phyloP scores from a whole-genome alignment of 2,329 filamentous ascomycete genomes.

The Cladophialophora psammophila region DNA sequence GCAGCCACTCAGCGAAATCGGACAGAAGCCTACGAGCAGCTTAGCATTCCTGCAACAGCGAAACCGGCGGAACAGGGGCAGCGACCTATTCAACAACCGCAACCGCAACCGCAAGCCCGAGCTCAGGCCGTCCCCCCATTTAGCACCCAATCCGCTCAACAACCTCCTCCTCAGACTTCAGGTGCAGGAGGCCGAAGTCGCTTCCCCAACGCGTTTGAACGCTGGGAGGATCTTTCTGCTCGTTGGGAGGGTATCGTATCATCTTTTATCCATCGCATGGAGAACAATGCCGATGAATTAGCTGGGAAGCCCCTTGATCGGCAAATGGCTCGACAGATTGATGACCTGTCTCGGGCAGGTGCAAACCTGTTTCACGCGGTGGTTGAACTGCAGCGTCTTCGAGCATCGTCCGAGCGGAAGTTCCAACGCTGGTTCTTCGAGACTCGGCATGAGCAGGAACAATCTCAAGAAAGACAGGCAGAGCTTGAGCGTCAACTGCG shows the following conservation, averaged over 20 bases:
- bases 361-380: slow-evolving; percentile 98
- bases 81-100: slow-evolving; percentile 34
- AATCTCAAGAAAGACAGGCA: slow-evolving; percentile 79
- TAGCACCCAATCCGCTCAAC: slow-evolving; percentile 46
- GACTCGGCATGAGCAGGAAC: slow-evolving; percentile 85
- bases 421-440: slow-evolving; percentile 99
- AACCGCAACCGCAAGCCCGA: slow-evolving; percentile 42
- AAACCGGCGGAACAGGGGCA: slow-evolving; percentile 25
- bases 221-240: slow-evolving; percentile 95
- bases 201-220: slow-evolving; percentile 92
- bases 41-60: slow-evolving; percentile 37
- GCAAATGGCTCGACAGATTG: slow-evolving; percentile 91
- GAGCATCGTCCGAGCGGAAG: slow-evolving; percentile 94
- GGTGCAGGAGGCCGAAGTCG: slow-evolving; percentile 24
- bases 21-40: slow-evolving; percentile 40
- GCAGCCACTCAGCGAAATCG: slow-evolving; percentile 37
- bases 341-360: slow-evolving; percentile 93
- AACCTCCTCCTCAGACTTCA: slow-evolving; percentile 41
- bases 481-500: slow-evolving; percentile 79
- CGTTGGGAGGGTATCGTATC: slow-evolving; percentile 98
- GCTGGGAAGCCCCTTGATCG: slow-evolving; percentile 81
- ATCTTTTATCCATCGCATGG: slow-evolving; percentile 93
- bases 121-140: slow-evolving; percentile 30
- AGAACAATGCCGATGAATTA: slow-evolving; percentile 88
- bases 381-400: slow-evolving; percentile 90